A percentile compares a stretch with the other conserved stretches of the same genome.
Conservation (phyloP, 2,329 filamentous ascomycete species). For the Calonectria fujianensis region DNA sequence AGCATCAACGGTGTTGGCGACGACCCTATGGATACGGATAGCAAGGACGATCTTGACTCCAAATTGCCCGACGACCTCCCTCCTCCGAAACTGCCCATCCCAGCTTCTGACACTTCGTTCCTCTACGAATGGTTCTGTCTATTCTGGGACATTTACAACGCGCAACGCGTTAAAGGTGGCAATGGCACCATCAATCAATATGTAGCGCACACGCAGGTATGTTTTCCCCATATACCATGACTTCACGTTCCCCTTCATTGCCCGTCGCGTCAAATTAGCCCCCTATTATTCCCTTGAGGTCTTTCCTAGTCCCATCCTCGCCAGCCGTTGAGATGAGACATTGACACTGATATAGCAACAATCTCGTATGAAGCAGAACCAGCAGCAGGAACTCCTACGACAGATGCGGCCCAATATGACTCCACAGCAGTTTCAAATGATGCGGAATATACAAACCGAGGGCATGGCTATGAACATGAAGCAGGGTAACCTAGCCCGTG, state of each 20-base stretch:
- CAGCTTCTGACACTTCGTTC: slow-evolving; percentile 84
- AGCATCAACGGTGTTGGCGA: slow-evolving; percentile 81
- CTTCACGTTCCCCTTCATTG: slow-evolving; percentile 46
- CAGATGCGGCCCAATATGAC: slow-evolving; percentile 79
- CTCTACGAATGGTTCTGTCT: slow-evolving; percentile 98
- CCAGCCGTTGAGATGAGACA: slow-evolving; percentile 43
- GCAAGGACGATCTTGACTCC: slow-evolving; percentile 83
- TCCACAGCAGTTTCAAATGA: slow-evolving; percentile 76
- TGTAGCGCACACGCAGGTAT: slow-evolving; percentile 88
- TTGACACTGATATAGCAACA: slow-evolving; percentile 70
- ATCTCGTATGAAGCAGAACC: slow-evolving; percentile 83
- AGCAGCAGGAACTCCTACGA: slow-evolving; percentile 86
- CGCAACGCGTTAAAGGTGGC: slow-evolving; percentile 82
- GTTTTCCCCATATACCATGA: slow-evolving; percentile 54
- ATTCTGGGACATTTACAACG: slow-evolving; percentile 96
- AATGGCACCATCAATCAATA: slow-evolving; percentile 83
- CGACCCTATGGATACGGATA: slow-evolving; percentile 88
- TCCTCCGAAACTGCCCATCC: slow-evolving; percentile 79
- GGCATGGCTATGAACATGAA: slow-evolving; percentile 76
- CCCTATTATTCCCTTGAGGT: slow-evolving; percentile 37
- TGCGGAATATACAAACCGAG: slow-evolving; percentile 79
- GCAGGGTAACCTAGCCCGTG: slow-evolving; percentile 79
- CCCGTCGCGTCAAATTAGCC: slow-evolving; percentile 37
- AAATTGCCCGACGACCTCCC: slow-evolving; percentile 90
- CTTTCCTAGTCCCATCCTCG: slow-evolving; percentile 45